Conservation (phyloP, 1,284 basidiomycete genomes). For the Ustilago sp. region DNA sequence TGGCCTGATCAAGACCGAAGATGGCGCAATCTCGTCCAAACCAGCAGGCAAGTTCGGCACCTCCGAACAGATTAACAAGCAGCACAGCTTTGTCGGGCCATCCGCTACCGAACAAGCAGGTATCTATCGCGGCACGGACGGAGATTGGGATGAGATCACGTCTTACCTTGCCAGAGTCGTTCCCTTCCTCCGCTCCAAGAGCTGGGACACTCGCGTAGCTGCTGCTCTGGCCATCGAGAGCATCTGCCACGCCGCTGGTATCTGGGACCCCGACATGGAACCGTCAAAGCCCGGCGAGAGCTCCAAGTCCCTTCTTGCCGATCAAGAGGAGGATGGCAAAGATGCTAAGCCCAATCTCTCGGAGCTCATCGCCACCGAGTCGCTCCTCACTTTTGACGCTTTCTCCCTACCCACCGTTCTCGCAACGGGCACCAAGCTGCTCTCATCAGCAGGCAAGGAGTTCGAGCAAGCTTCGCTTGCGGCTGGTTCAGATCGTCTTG, state of each 20-base stretch:
- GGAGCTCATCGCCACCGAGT: slow-evolving; percentile 26
- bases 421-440: slow-evolving; percentile 79
- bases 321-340: slow-evolving; percentile 24
- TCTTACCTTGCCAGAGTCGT: slow-evolving; percentile 76
- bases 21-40: slow-evolving; percentile 13
- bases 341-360: slow-evolving; percentile 35
- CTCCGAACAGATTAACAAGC: slow-evolving; percentile 42
- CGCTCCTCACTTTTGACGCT: slow-evolving; percentile 58
- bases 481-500: slow-evolving; percentile 75
- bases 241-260: slow-evolving; percentile 83
- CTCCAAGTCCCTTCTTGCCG: slow-evolving; percentile 32
- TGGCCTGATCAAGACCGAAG: slow-evolving; percentile 38
- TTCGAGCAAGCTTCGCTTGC: slow-evolving; percentile 72
- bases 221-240: slow-evolving; percentile 86
- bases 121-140: slow-evolving; percentile 73
- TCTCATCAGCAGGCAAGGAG: slow-evolving; percentile 89
- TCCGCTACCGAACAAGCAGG: slow-evolving; percentile 26
- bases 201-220: slow-evolving; percentile 84
- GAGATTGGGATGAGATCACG: slow-evolving; percentile 75
- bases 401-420: slow-evolving; percentile 80
- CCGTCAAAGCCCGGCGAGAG: slow-evolving; percentile 43
- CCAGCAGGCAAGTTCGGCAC: slow-evolving; percentile 42
- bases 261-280: slow-evolving; percentile 74
- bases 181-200: slow-evolving; percentile 87
- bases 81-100: slow-evolving; percentile 42